Base-by-base conservation (phyloP, 352 stramenopile species). In the Phytophthora macrochlamydospora region DNA sequence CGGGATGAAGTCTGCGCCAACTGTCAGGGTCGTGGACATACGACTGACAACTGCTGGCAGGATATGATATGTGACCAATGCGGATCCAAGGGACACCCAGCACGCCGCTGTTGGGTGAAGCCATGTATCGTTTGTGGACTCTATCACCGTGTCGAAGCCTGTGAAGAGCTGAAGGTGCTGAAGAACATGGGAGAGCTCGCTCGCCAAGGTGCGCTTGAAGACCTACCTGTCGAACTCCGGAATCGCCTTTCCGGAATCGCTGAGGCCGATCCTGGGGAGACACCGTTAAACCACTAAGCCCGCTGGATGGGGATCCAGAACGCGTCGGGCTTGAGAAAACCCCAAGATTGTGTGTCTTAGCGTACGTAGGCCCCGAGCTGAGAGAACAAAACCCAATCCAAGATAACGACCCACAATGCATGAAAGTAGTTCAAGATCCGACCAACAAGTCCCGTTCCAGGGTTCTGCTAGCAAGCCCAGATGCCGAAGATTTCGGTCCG, bases 211-310 rank as follows among this genome's bases (percentile, higher is more conserved):
- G 29, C 5, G 8, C 51, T 8, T 9, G 43, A 14, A 33, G 43
- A 32, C 3, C 48, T 46, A 1, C 2, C 29, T 24, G 46, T n/a
- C 32, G 4, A 44, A 2, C 9, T 52, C 9, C 8, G 43, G 9
- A 30, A 52, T 5, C 29, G 0, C 0, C 7, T 60, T 4, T 2
- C 24, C 29, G 13, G 13, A 2, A 11, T 7, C 4, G 13, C 53
- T 5, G 31, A 52, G 9, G 7, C 42, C 18, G 18, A 24, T 24
- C 18, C 18, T 24, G 18, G 18, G 8, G 40, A 24, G 11, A 32
- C 38, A 11, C 11, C 50, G 28, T 73, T 57, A 68, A 73, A 73
- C 58, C 33, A 65, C 14, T 58, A 56, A 52, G 58, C 58, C 50
- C 40, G 58, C 42, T 51, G 58, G 38, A 35, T 14, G 28, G 53